A percentile compares a stretch with the other conserved stretches of the same genome.
Evolutionary conservation across 139 green algal genomes (phyloP).

Genomic region (Haematococcus sp.): DNA sequence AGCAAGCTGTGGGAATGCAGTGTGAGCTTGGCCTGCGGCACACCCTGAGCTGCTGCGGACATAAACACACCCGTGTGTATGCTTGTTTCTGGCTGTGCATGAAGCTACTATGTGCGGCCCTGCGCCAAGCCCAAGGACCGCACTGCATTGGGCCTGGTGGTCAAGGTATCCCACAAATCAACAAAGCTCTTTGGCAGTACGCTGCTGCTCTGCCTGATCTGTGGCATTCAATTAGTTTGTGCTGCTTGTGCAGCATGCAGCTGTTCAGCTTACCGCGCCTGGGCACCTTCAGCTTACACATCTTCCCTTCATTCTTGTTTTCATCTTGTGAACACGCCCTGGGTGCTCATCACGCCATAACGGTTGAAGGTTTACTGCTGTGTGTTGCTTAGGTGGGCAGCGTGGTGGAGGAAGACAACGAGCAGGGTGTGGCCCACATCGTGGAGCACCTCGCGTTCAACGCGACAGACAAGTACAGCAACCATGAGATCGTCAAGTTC

Average conservation of each 20-base stretch:
- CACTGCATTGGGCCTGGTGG: slow-evolving; percentile 61
- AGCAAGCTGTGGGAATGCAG: neutral
- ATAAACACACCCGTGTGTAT: too few species aligned
- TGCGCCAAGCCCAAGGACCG: slow-evolving; percentile 69
- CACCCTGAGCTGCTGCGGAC: neutral
- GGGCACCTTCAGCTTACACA: too few species aligned
- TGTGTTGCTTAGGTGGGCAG: slow-evolving; percentile 36
- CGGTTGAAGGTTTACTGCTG: too few species aligned
- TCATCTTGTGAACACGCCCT: too few species aligned
- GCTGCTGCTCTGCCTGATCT: neutral
- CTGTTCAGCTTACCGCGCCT: too few species aligned
- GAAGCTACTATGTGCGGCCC: slow-evolving; percentile 74
- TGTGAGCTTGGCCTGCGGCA: neutral
- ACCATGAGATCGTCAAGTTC: slow-evolving; percentile 83
- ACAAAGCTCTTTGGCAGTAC: too few species aligned
- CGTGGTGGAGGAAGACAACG: slow-evolving; percentile 67
- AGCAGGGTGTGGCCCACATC: slow-evolving; percentile 81
- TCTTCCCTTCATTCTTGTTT: too few species aligned
- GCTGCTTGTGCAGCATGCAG: too few species aligned
- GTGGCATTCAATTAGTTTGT: too few species aligned
- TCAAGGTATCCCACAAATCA: too few species aligned
- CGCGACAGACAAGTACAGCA: slow-evolving; percentile 67
- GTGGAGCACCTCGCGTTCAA: slow-evolving; percentile 90
- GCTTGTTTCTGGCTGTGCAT: neutral
- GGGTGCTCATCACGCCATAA: too few species aligned